These are phyloP conservation scores for Pseudoperonospora humuli DNA, from an alignment of 352 stramenopile species.

Conservation along the genomic window DNA sequence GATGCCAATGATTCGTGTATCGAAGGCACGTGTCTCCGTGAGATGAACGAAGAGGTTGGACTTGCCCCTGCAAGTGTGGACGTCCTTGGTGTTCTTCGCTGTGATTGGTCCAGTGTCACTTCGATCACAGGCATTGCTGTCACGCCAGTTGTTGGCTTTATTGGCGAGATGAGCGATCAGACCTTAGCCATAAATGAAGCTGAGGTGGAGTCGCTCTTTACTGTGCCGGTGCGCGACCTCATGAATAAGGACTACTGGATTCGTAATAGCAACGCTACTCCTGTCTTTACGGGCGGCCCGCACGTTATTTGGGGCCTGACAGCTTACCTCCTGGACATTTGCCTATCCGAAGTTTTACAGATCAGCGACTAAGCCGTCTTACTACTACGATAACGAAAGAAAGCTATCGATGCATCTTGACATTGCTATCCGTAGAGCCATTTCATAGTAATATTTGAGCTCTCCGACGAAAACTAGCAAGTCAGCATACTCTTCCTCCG, in stretches of 20 bases:
- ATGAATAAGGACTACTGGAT: slow-evolving; percentile 83
- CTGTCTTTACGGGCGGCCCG: slow-evolving; percentile 91
- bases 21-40: slow-evolving; percentile 92
- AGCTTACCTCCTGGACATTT: slow-evolving; percentile 92
- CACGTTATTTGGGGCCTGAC: slow-evolving; percentile 96
- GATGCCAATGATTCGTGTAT: slow-evolving; percentile 90
- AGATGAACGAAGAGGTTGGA: slow-evolving; percentile 97
- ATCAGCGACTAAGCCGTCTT: slow-evolving; percentile 19
- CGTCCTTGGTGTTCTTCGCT: slow-evolving; percentile 91
- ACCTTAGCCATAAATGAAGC: slow-evolving; percentile 90
- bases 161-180: slow-evolving; percentile 89
- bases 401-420: too few relatives aligned
- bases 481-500: too few relatives aligned
- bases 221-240: slow-evolving; percentile 86
- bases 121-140: slow-evolving; percentile 95
- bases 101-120: slow-evolving; percentile 93
- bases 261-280: slow-evolving; percentile 67
- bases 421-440: too few relatives aligned
- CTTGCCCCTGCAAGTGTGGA: slow-evolving; percentile 72
- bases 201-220: slow-evolving; percentile 95
- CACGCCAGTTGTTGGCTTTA: slow-evolving; percentile 95
- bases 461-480: too few relatives aligned
- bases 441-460: too few relatives aligned
- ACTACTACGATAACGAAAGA: too few relatives aligned
- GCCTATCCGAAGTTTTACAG: slow-evolving; percentile 58